phyloP scores from a whole-genome alignment of 495 filamentous ascomycete genomes.

The Astrocystis sublimbata region DNA sequence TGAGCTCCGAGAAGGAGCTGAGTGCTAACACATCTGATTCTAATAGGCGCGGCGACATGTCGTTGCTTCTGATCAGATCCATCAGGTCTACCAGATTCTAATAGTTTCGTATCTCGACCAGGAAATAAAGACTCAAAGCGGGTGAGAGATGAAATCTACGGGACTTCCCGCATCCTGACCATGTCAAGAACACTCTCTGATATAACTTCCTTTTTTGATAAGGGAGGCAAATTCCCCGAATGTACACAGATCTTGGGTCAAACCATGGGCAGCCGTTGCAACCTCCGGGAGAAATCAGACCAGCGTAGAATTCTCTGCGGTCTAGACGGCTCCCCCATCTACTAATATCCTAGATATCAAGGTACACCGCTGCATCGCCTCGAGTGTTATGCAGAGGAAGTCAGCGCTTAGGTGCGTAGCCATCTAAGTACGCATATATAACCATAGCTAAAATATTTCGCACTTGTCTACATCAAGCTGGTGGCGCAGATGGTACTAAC shows the following conservation, averaged over 20 bases:
- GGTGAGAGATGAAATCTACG: background rate
- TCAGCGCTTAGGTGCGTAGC: background rate
- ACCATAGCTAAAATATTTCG: too few species aligned
- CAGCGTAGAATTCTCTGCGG: conserved; percentile 7
- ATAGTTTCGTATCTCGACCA: background rate
- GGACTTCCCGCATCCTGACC: background rate
- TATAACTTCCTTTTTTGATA: background rate
- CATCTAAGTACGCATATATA: background rate
- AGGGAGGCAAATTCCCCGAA: background rate
- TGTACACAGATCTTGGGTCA: background rate
- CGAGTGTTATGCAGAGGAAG: background rate
- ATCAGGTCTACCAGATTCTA: background rate
- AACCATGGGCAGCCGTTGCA: background rate
- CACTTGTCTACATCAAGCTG: background rate
- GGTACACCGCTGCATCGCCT: background rate
- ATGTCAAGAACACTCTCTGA: background rate
- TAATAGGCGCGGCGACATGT: background rate
- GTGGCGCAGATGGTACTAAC: background rate
- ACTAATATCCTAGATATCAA: background rate
- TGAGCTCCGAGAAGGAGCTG: background rate
- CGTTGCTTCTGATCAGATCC: background rate
- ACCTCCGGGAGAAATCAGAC: conserved; percentile 8
- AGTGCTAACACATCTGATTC: background rate
- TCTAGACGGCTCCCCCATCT: background rate
- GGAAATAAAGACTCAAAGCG: background rate